Evolutionary conservation across 2,329 filamentous ascomycete genomes (phyloP), one percentile per base, ranked within the genome.

Genomic region (Epichloe hybrida): DNA sequence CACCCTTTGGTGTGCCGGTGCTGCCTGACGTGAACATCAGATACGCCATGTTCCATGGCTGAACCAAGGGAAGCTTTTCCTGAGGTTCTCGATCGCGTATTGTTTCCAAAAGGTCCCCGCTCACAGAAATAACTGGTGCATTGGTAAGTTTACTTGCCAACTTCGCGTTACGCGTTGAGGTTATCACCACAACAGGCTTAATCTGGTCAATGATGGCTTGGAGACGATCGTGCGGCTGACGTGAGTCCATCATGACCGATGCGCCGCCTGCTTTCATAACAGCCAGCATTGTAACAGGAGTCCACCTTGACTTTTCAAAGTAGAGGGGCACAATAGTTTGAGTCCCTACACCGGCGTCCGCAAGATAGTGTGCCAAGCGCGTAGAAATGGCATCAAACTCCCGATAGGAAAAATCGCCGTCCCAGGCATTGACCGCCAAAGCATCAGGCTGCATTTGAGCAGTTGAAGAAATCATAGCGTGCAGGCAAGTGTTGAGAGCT

Each of bases 321-420:
- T 38, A 48, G 5, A 54, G 27, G 13, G 46, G 47, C 4, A 54
- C 34, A 36, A 46, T 48, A 34, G n/a, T 39, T 6, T 42, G 48
- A 1, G 55, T 53, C 5, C 40, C 40, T 4, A 52, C 50, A 13
- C 51, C 55, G 5, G 35, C 23, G 12, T 34, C 17, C 13, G 47
- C 41, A 2, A 57, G 52, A n/a, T 49, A 50, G 12, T 12, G 20
- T 23, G 56, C 57, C 1, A 58, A 47, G 4, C 23, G 31, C 1
- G 46, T 49, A 6, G 53, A 44, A 13, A 54, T 27, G 3, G 6
- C 9, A 37, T 56, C 49, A 6, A 72, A 58, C 23, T 72, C 43
- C 54, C 64, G 53, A 49, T 68, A 23, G 63, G 59, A 48, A 66
- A 69, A 53, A 66, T 67, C 60, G 70, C 76, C 49, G 72, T 73